These are phyloP conservation scores for Epichloe elymi DNA, from an alignment of 2,329 filamentous ascomycete species.

Conservation along the genomic window DNA sequence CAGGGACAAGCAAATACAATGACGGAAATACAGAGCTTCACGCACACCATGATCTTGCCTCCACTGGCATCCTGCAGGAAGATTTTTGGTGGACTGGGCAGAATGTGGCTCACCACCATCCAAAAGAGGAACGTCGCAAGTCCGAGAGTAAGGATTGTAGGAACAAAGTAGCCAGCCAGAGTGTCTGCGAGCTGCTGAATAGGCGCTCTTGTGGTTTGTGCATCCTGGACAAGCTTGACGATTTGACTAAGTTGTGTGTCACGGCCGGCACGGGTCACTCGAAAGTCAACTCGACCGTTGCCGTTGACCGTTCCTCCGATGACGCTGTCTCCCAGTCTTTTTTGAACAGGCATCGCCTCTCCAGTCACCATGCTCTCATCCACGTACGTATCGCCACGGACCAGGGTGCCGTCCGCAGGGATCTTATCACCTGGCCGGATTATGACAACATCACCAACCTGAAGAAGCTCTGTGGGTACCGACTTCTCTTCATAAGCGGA, in stretches of 20 bases:
- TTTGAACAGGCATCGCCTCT: slow-evolving; percentile 89
- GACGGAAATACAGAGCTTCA: slow-evolving; percentile 95
- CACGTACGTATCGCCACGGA: slow-evolving; percentile 81
- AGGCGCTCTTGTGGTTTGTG: slow-evolving; percentile 84
- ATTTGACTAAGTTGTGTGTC: slow-evolving; percentile 98
- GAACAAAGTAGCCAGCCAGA: slow-evolving; percentile 88
- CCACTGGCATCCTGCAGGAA: slow-evolving; percentile 72
- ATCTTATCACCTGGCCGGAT: slow-evolving; percentile 93
- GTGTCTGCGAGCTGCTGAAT: slow-evolving; percentile 88
- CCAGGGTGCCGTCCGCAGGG: slow-evolving; percentile 78
- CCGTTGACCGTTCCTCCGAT: slow-evolving; percentile 96
- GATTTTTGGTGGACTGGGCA: slow-evolving; percentile 74
- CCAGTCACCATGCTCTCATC: slow-evolving; percentile 99
- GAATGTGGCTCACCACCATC: slow-evolving; percentile 87
- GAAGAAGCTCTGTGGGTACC: slow-evolving; percentile 89
- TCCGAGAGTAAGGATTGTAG: slow-evolving; percentile 73
- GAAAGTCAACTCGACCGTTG: slow-evolving; percentile 80
- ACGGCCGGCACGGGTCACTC: slow-evolving; percentile 80
- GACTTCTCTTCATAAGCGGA: slow-evolving; percentile 62
- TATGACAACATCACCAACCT: slow-evolving; percentile 87
- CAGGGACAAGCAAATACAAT: slow-evolving; percentile 98
- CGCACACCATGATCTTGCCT: slow-evolving; percentile 88
- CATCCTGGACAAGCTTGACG: slow-evolving; percentile 94
- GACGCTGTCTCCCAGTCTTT: slow-evolving; percentile 58
- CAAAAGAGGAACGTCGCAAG: slow-evolving; percentile 75